Percentiles rank a stretch among this genome's conserved stretches.
phyloP scores from a whole-genome alignment of 441 rosid genomes.

The Biscutella laevigata region DNA sequence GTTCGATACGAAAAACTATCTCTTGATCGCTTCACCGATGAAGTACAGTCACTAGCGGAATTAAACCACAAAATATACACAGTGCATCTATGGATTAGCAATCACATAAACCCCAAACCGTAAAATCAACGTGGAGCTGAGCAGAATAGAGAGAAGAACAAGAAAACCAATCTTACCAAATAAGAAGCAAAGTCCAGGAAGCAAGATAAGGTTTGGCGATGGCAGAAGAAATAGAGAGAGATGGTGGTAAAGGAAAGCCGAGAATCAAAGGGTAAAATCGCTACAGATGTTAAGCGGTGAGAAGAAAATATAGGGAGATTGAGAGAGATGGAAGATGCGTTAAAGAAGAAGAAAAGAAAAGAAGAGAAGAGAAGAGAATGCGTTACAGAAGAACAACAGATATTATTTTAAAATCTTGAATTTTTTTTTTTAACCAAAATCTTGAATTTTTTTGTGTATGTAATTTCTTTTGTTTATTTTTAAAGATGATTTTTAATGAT shows the following conservation, averaged over 20 bases:
- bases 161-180: conserved; percentile 17
- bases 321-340: conserved; percentile 19
- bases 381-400: no score
- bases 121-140: not conserved
- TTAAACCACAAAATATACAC: not conserved
- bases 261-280: not conserved
- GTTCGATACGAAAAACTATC: conserved; percentile 6
- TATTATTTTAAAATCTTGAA: no score
- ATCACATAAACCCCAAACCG: not conserved
- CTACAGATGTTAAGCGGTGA: conserved; percentile 16
- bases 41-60: not conserved
- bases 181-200: conserved; percentile 24
- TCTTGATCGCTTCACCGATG: not conserved
- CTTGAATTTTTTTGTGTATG: no score
- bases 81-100: not conserved
- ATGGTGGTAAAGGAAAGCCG: not conserved
- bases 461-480: no score
- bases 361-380: no score
- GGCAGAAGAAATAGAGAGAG: not conserved
- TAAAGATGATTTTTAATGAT: no score
- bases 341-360: conserved; percentile 6
- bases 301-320: not conserved
- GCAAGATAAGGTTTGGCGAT: conserved; percentile 22
- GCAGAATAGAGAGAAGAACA: not conserved
- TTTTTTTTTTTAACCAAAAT: no score